Base-by-base conservation (phyloP, 2,329 filamentous ascomycete species). In the Cordyceps cicadae region DNA sequence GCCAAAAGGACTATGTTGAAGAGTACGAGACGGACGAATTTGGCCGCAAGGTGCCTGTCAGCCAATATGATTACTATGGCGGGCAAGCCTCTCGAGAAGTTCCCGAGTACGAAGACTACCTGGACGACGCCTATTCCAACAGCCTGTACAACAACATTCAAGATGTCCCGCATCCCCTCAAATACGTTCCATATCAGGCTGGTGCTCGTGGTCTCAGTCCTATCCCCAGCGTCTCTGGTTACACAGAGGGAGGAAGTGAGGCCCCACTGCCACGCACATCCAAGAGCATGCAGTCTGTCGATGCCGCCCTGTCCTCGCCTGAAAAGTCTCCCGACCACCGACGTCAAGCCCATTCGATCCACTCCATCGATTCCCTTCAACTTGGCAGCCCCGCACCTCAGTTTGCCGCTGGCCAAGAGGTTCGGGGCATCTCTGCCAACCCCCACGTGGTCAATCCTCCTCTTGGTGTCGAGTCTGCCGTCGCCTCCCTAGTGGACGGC, bases 221-320 rank as follows among this genome's bases (percentile, higher is more conserved):
- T 0, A 92, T 96, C 62, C 92, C 94, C 66, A 97, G 92, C 67
- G 90, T 96, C 17, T 93, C 91, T 12, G 94, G 92, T 64, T 93
- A 92, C 68, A 87, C 85, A 4, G 86, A 92, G 67, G 84, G 85
- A 52, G 85, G 85, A 58, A 86, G 79, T 67, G 81, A 86, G 63
- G 75, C 77, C 32, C 79, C 80, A 39, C 74, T 75, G 34, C 83
- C 82, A 67, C 82, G 82, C 54, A 81, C 87, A 62, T 84, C 85
- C 1, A 75, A 79, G 61, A 75, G 81, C 37, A 80, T 80, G 50
- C 79, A 78, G 15, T 74, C 73, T 6, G 56, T 57, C 39, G 81
- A 80, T n/a, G 84, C 45, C 14, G 45, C 81, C 1, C 76, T 86
- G 32, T 86, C 87, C 1, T 88, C 88, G 1, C 78, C 83, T 1